These are phyloP conservation scores for Yarrowia yakushimensis DNA, from an alignment of 805 yeast genomes.

Conservation along the genomic window DNA sequence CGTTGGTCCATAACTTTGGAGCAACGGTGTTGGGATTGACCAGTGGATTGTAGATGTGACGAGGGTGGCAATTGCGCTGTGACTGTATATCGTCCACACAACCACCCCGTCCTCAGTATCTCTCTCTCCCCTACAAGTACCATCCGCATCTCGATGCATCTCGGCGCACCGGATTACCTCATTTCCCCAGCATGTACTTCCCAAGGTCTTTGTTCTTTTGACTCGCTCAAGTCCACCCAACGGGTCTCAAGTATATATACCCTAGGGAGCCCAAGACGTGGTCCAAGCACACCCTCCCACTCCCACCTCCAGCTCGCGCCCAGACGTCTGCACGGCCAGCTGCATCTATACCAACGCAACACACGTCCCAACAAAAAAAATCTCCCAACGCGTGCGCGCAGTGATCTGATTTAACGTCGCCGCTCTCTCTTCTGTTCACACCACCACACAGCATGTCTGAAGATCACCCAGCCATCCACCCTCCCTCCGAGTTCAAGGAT, in stretches of 20 bases:
- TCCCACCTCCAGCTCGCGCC: not conserved
- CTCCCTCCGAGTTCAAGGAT: slow-evolving; percentile 32
- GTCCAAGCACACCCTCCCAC: not conserved
- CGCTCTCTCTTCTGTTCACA: not conserved
- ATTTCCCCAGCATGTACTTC: too few species aligned
- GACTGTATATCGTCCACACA: too few species aligned
- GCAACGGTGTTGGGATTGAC: too few species aligned
- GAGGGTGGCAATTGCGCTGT: too few species aligned
- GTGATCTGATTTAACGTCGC: not conserved
- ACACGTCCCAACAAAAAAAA: slow-evolving; percentile 1
- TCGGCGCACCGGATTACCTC: slow-evolving; percentile 24
- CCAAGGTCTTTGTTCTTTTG: slow-evolving; percentile 6
- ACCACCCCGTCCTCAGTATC: too few species aligned
- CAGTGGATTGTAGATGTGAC: too few species aligned
- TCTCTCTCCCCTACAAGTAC: too few species aligned
- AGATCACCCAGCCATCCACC: slow-evolving; percentile 28
- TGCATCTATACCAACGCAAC: not conserved
- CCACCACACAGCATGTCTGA: slow-evolving; percentile 13
- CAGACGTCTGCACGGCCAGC: not conserved
- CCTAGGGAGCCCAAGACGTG: too few species aligned
- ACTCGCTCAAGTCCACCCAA: not conserved
- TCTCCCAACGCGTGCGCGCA: slow-evolving; percentile 3
- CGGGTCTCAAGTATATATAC: slow-evolving; percentile 10
- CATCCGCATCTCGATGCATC: not conserved
- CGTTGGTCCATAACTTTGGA: slow-evolving; percentile 23